Conservation (phyloP, 768 basidiomycete species). For the Candolleomyces aberdarensis region DNA sequence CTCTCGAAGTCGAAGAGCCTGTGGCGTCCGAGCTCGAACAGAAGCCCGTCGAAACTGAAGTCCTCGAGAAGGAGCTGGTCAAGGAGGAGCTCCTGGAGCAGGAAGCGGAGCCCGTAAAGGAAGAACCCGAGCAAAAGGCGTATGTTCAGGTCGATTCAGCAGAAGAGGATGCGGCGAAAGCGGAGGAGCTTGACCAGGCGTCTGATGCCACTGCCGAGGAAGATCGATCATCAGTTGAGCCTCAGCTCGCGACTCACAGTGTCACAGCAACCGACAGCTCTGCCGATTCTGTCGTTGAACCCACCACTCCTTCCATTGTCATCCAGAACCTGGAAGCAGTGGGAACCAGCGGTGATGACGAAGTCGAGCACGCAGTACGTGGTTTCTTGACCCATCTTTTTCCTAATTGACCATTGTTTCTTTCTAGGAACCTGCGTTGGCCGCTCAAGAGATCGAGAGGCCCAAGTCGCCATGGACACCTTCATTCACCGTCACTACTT, state of each 20-base stretch:
- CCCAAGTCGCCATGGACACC: conserved; percentile 52
- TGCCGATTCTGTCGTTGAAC: conserved; percentile 7
- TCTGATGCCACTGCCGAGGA: background rate
- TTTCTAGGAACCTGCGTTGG: background rate
- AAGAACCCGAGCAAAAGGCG: too few species aligned
- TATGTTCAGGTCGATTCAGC: too few species aligned
- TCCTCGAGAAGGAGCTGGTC: too few species aligned
- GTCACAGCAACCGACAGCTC: conserved; percentile 6
- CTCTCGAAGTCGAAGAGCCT: background rate
- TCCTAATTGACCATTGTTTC: background rate
- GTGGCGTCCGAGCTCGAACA: background rate
- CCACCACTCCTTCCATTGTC: background rate
- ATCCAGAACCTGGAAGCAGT: background rate
- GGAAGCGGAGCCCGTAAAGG: too few species aligned
- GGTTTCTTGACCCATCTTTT: background rate
- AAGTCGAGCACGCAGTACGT: background rate
- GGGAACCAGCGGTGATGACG: background rate
- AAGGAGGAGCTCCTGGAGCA: too few species aligned
- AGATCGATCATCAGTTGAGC: too few species aligned
- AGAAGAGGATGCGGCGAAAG: background rate
- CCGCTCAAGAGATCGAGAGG: conserved; percentile 27
- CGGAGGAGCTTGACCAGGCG: background rate
- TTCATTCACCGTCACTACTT: conserved; percentile 49
- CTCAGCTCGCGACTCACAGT: background rate
- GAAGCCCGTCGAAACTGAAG: too few species aligned